Evolutionary conservation across 495 filamentous ascomycete genomes (phyloP).

Genomic region (Trichoderma asperelloides): DNA sequence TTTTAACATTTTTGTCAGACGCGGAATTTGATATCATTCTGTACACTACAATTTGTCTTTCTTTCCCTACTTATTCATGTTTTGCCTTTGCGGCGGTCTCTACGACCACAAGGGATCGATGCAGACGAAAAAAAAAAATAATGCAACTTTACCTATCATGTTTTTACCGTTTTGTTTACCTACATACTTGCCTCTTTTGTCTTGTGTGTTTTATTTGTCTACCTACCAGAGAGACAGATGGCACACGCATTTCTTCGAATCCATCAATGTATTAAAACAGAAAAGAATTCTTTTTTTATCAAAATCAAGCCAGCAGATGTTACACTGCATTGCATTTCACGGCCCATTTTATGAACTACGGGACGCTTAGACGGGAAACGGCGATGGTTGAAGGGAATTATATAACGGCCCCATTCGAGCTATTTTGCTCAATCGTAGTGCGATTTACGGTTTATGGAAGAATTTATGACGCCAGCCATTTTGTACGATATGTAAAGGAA

Average conservation of each 20-base stretch:
- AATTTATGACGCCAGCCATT: background rate
- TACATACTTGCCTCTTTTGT: background rate
- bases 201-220: background rate
- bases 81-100: background rate
- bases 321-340: too few relatives aligned
- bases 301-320: too few relatives aligned
- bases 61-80: background rate
- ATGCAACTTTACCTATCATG: background rate
- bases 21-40: background rate
- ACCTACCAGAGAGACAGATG: background rate
- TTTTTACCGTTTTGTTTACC: background rate
- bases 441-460: too few relatives aligned
- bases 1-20: background rate
- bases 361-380: too few relatives aligned
- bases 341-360: too few relatives aligned
- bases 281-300: too few relatives aligned
- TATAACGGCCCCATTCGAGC: too few relatives aligned
- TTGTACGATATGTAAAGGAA: background rate
- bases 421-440: too few relatives aligned
- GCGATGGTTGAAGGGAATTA: too few relatives aligned
- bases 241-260: background rate
- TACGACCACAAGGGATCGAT: background rate
- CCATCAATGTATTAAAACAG: background rate
- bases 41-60: background rate
- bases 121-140: background rate